These are phyloP conservation scores for Amanita muscaria DNA, from an alignment of 768 basidiomycete species.

Conservation along the genomic window DNA sequence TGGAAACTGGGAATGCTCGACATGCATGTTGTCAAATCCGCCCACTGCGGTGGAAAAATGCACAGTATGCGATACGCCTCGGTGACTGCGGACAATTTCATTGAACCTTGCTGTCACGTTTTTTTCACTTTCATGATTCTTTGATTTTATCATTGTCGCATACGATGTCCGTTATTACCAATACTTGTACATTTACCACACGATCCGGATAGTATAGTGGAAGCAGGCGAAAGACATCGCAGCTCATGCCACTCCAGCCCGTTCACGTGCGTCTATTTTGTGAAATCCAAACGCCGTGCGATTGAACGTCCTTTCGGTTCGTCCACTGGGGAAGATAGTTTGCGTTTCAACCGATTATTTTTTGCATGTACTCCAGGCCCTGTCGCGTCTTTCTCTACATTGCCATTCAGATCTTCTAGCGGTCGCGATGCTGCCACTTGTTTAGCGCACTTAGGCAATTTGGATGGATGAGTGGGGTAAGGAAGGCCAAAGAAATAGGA, in stretches of 20 bases:
- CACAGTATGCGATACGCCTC: slow-evolving; percentile 37
- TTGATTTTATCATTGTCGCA: slow-evolving; percentile 5
- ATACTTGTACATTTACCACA: slow-evolving; percentile 10
- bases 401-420: slow-evolving; percentile 73
- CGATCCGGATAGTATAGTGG: slow-evolving; percentile 6
- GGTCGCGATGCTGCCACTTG: slow-evolving; percentile 38
- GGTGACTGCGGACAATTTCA: no score
- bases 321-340: slow-evolving; percentile 51
- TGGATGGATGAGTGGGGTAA: slow-evolving; percentile 80
- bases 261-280: slow-evolving; percentile 27
- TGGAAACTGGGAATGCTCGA: slow-evolving; percentile 46
- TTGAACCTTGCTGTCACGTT: no score
- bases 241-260: neutral
- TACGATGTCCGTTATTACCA: slow-evolving; percentile 8
- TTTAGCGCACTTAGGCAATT: slow-evolving; percentile 69
- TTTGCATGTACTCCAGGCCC: slow-evolving; percentile 47
- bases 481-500: slow-evolving; percentile 83
- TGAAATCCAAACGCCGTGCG: slow-evolving; percentile 67
- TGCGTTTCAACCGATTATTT: slow-evolving; percentile 61
- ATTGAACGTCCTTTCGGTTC: slow-evolving; percentile 45
- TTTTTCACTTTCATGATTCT: neutral
- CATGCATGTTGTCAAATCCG: slow-evolving; percentile 45
- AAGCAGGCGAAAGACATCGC: neutral
- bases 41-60: slow-evolving; percentile 39
- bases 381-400: slow-evolving; percentile 42